These are phyloP conservation scores for Hydnomerulius pinastri DNA, from an alignment of 768 basidiomycete species.

Conservation along the genomic window DNA sequence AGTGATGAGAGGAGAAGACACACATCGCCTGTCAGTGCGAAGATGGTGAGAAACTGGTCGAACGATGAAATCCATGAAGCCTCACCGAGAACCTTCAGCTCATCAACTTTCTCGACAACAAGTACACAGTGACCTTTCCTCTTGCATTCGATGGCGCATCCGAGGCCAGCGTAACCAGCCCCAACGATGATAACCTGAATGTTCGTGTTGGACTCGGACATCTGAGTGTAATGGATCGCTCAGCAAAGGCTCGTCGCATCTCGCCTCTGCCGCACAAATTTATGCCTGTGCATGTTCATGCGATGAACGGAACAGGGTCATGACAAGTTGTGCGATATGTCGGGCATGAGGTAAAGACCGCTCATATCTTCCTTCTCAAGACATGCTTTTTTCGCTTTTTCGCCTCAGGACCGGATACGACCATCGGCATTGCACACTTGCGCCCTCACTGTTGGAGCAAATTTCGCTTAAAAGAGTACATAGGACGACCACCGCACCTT, in stretches of 20 bases:
- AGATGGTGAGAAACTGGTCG: not conserved
- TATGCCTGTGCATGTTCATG: not conserved
- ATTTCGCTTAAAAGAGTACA: too few relatives aligned
- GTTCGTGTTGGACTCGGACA: not conserved
- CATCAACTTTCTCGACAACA: conserved; percentile 25
- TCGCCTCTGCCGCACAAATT: not conserved
- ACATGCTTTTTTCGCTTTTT: not conserved
- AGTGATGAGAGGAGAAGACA: too few relatives aligned
- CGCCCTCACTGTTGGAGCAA: not conserved
- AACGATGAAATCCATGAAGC: not conserved
- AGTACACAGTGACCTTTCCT: conserved; percentile 27
- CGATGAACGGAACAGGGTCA: not conserved
- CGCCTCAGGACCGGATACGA: not conserved
- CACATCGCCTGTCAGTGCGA: conserved; percentile 1
- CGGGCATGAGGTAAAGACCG: not conserved
- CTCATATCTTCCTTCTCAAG: not conserved
- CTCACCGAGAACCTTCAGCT: conserved; percentile 20
- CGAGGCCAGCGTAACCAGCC: conserved; percentile 30
- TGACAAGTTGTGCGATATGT: not conserved
- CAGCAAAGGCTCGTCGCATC: not conserved
- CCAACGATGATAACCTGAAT: conserved; percentile 26
- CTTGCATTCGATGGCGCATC: conserved; percentile 29
- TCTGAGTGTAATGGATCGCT: not conserved
- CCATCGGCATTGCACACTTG: too few relatives aligned
- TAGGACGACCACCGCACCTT: not conserved